A percentile compares a stretch with the other conserved stretches of the same genome.
Evolutionary conservation across 2,329 filamentous ascomycete genomes (phyloP).

Genomic region (Fusarium proliferatum): DNA sequence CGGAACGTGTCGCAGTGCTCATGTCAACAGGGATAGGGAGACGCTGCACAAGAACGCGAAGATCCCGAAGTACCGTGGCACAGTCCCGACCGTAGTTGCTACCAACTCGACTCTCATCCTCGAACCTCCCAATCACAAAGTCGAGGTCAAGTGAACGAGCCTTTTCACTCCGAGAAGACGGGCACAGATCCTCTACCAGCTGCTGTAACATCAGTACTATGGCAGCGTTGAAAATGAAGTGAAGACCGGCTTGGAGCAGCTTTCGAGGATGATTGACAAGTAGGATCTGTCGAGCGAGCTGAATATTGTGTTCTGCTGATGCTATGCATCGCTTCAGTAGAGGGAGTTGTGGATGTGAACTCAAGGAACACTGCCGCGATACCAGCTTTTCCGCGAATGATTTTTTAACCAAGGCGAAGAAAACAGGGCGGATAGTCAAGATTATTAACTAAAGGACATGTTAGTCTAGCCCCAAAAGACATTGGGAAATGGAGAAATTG

Average conservation of each 20-base stretch:
- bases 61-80: conserved; percentile 52
- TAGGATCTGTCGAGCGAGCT: conserved; percentile 55
- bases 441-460: conserved; percentile 53
- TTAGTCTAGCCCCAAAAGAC: neutral
- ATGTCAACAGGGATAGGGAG: conserved; percentile 44
- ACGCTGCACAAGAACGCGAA: conserved; percentile 51
- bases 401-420: conserved; percentile 60
- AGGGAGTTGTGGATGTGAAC: conserved; percentile 39
- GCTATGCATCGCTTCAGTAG: conserved; percentile 54
- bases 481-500: neutral
- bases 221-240: conserved; percentile 63
- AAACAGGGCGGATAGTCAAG: conserved; percentile 59
- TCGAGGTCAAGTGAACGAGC: conserved; percentile 48
- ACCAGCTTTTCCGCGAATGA: conserved; percentile 56
- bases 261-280: conserved; percentile 52
- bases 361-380: conserved; percentile 42
- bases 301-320: conserved; percentile 59
- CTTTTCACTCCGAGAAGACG: conserved; percentile 40
- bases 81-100: conserved; percentile 55
- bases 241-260: conserved; percentile 58
- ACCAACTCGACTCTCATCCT: conserved; percentile 52
- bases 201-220: conserved; percentile 60
- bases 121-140: conserved; percentile 57
- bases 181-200: conserved; percentile 51
- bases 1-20: neutral